Base-by-base conservation (phyloP, 1,284 basidiomycete species). In the Papiliotrema laurentii region DNA sequence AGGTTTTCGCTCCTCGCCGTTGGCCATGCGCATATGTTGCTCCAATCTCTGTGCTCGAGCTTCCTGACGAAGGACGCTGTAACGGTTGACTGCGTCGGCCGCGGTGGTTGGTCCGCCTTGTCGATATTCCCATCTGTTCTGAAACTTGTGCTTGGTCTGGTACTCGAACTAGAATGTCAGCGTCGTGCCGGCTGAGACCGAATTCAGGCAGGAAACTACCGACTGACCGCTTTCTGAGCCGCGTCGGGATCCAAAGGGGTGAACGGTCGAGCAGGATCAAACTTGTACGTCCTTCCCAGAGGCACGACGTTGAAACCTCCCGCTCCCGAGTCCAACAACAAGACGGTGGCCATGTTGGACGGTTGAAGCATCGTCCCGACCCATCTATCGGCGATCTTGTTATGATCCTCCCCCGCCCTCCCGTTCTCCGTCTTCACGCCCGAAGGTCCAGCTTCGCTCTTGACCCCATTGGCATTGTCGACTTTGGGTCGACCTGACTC, bases 201-300 rank as follows among this genome's bases (percentile, higher is more conserved):
- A n/a, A n/a, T n/a, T n/a, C n/a, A n/a, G n/a, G n/a, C 19, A 13
- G 7, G 10, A 11, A 26, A 40, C 10, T 11, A 10, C 10, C 5
- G 30, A 54, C 61, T 21, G 35, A 70, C 68, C 53, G 65, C 48
- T 55, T 67, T 68, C 53, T 68, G 59, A n/a, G 70, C 68, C 37
- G 59, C 56, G 48, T 72, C 70, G 2, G 64, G 37, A 44, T 72
- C 70, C 45, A 70, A 55, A 28, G 64, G 53, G 49, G 68, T 62
- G 62, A 72, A 72, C 5, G 67, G 68, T 31, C 70, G 52, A 35
- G 64, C 58, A 16, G 68, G 66, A 31, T 67, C 61, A 49, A 72
- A 72, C 21, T 55, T 52, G 52, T 72, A 72, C 36, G 64, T 64
- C 26, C 70, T 48, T 3, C 68, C 67, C 14, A 71, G 44, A 2